phyloP scores from a whole-genome alignment of 352 stramenopile species.

The Elongisporangium undulatum region DNA sequence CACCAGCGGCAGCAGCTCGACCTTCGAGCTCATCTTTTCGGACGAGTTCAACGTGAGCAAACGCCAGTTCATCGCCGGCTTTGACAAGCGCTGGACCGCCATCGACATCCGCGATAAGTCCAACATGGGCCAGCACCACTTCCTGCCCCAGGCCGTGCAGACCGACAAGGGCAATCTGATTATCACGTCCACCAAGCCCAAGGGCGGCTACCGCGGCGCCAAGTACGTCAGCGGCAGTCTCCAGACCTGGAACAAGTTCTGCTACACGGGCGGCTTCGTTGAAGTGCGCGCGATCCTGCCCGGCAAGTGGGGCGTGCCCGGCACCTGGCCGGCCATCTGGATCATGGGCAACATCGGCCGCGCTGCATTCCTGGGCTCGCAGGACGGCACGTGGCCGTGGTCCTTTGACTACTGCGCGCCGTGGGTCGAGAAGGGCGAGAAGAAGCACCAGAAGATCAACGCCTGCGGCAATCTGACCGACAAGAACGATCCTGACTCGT shows the following conservation, averaged over 20 bases:
- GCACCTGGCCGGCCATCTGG: constrained; percentile 97
- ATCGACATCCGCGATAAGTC: constrained; percentile 94
- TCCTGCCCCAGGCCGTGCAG: constrained; percentile 90
- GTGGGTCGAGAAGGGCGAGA: constrained; percentile 82
- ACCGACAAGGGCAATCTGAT: constrained; percentile 93
- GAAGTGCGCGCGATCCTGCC: constrained; percentile 94
- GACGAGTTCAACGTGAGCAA: constrained; percentile 96
- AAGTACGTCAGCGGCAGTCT: constrained; percentile 91
- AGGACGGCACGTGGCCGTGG: constrained; percentile 96
- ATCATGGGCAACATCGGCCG: constrained; percentile 97
- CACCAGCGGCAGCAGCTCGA: constrained; percentile 21
- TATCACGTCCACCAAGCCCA: constrained; percentile 87
- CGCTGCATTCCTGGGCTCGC: constrained; percentile 91
- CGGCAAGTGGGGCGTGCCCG: constrained; percentile 91
- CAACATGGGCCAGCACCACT: constrained; percentile 96
- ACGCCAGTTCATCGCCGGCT: constrained; percentile 91
- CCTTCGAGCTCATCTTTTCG: constrained; percentile 92
- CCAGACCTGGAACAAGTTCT: constrained; percentile 99
- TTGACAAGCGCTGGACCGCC: constrained; percentile 95
- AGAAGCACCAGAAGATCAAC: constrained; percentile 92
- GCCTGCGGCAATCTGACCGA: constrained; percentile 93
- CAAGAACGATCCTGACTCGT: constrained; percentile 85
- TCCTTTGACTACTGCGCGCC: constrained; percentile 91
- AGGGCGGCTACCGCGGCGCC: constrained; percentile 65
- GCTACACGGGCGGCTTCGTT: constrained; percentile 96